Conservation (phyloP, 2,329 filamentous ascomycete genomes). For the Cladosporium colombiae region DNA sequence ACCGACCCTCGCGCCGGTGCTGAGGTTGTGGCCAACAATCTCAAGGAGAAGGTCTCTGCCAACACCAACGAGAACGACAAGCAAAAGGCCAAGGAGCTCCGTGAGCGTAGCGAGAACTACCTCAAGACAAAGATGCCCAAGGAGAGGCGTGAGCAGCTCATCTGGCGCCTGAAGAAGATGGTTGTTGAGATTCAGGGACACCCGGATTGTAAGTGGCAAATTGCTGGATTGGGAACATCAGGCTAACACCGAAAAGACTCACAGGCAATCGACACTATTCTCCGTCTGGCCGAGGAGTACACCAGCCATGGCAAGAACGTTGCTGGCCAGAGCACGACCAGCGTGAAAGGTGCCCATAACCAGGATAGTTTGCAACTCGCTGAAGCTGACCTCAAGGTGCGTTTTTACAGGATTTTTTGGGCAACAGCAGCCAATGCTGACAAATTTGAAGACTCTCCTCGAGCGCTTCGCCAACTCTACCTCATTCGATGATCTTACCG, state of each 20-base stretch:
- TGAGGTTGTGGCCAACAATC: slow-evolving; percentile 47
- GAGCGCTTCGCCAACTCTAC: slow-evolving; percentile 96
- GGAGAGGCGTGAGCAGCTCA: slow-evolving; percentile 87
- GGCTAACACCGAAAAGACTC: slow-evolving; percentile 57
- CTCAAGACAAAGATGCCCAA: slow-evolving; percentile 83
- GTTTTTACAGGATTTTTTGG: slow-evolving; percentile 44
- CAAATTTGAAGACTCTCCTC: slow-evolving; percentile 68
- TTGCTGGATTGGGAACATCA: not conserved
- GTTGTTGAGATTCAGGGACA: slow-evolving; percentile 94
- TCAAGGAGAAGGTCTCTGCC: slow-evolving; percentile 60
- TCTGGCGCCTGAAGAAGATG: slow-evolving; percentile 97
- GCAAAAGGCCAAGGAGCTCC: slow-evolving; percentile 46
- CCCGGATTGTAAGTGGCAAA: slow-evolving; percentile 67
- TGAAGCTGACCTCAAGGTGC: slow-evolving; percentile 75
- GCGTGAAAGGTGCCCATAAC: slow-evolving; percentile 70
- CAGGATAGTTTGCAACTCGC: slow-evolving; percentile 67
- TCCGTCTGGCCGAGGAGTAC: slow-evolving; percentile 83
- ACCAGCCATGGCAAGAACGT: slow-evolving; percentile 69
- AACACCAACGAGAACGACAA: slow-evolving; percentile 65
- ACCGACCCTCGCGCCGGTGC: slow-evolving; percentile 56
- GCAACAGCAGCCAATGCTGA: slow-evolving; percentile 51
- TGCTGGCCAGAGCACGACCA: slow-evolving; percentile 63
- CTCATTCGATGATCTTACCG: slow-evolving; percentile 81
- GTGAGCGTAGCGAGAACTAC: slow-evolving; percentile 67
- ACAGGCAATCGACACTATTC: slow-evolving; percentile 83